phyloP scores from a whole-genome alignment of 768 basidiomycete species.

The Xerocomellus intermedius region DNA sequence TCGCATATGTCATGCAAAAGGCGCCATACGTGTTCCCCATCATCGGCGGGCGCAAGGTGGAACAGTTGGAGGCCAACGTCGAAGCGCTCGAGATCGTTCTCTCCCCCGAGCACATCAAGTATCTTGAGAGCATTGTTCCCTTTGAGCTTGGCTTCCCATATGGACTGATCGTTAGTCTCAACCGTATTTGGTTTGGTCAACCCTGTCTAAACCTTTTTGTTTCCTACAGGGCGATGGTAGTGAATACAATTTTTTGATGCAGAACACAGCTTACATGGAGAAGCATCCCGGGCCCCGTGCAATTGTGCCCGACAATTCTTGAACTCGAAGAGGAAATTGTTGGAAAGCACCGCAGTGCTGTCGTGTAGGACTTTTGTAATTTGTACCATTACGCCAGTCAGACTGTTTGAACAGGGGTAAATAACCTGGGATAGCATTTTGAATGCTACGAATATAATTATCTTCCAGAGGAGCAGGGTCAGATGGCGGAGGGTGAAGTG shows the following conservation, averaged over 20 bases:
- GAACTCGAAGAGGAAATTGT: background rate
- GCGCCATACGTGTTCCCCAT: slow-evolving; percentile 52
- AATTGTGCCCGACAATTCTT: slow-evolving; percentile 4
- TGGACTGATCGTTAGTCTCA: slow-evolving; percentile 26
- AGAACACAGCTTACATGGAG: slow-evolving; percentile 19
- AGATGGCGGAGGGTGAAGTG: no score
- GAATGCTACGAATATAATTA: no score
- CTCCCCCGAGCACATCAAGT: slow-evolving; percentile 43
- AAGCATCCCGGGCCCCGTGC: slow-evolving; percentile 14
- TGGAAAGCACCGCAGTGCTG: background rate
- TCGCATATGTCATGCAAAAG: slow-evolving; percentile 57
- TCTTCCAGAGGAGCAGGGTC: no score
- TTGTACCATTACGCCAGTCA: background rate
- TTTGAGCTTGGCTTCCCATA: slow-evolving; percentile 49
- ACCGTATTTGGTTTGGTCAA: background rate
- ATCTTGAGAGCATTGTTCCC: slow-evolving; percentile 41
- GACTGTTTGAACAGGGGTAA: no score
- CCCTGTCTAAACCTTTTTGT: background rate
- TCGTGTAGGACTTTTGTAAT: background rate
- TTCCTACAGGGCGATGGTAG: slow-evolving; percentile 28
- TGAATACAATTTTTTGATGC: slow-evolving; percentile 12
- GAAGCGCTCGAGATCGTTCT: slow-evolving; percentile 50
- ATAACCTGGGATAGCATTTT: no score
- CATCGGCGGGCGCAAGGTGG: slow-evolving; percentile 51
- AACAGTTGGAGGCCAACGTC: slow-evolving; percentile 49